These are phyloP conservation scores for Trichoderma semiorbis DNA, from an alignment of 2,329 filamentous ascomycete species.

Conservation along the genomic window DNA sequence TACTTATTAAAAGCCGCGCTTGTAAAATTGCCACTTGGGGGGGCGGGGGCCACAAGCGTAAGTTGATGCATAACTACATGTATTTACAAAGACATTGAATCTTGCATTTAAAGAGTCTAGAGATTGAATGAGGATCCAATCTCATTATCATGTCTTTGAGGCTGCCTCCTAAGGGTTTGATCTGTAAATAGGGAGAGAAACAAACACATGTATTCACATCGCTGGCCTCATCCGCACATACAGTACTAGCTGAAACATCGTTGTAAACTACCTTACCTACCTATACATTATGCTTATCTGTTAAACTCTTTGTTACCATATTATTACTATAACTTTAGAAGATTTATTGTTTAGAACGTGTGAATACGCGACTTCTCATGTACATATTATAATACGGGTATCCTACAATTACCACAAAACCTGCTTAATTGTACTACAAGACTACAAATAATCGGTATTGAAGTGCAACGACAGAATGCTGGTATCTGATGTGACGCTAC, in stretches of 20 bases:
- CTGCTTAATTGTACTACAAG: background rate
- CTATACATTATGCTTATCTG: background rate
- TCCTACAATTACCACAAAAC: background rate
- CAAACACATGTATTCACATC: background rate
- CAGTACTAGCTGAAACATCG: background rate
- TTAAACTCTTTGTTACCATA: background rate
- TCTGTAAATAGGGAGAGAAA: background rate
- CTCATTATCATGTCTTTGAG: background rate
- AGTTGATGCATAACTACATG: background rate
- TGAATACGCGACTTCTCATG: too few relatives aligned
- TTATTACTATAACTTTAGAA: background rate
- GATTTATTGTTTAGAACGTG: too few relatives aligned
- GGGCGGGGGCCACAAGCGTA: background rate
- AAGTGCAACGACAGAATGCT: background rate
- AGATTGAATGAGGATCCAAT: background rate
- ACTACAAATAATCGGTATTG: background rate
- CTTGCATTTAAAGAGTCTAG: background rate
- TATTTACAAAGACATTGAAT: too few relatives aligned
- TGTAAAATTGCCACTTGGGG: background rate
- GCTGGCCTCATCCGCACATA: background rate
- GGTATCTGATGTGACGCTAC: background rate
- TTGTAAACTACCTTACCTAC: background rate
- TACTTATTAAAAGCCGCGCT: background rate
- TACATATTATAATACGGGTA: background rate
- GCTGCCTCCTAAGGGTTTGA: background rate